Conservation (phyloP, 2,329 filamentous ascomycete species). For the Trichophyton benhamiae region DNA sequence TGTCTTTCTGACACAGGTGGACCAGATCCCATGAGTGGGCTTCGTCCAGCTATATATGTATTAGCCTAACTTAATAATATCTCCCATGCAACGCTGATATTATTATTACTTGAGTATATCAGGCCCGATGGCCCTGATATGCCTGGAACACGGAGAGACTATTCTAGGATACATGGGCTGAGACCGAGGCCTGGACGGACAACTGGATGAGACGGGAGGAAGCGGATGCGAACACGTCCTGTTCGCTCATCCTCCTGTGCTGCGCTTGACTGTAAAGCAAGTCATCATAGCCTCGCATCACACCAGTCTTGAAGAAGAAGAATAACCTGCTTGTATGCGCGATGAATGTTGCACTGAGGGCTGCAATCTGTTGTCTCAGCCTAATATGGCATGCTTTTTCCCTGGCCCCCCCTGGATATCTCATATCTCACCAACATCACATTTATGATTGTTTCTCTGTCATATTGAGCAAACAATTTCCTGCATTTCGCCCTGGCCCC, state of each 20-base stretch:
- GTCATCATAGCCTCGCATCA: background rate
- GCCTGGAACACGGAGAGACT: background rate
- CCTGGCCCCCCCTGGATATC: background rate
- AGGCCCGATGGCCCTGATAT: background rate
- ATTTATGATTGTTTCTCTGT: background rate
- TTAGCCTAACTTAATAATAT: background rate
- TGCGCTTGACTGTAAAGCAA: background rate
- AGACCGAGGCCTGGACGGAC: background rate
- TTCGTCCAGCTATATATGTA: background rate
- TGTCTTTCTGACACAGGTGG: slow-evolving; percentile 2
- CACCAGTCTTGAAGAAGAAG: background rate
- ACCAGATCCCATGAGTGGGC: background rate
- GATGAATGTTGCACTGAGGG: background rate
- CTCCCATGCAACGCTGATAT: background rate
- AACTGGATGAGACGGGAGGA: background rate
- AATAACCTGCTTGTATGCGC: background rate
- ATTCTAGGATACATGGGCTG: background rate
- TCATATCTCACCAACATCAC: background rate
- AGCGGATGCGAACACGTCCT: background rate
- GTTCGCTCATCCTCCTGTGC: background rate
- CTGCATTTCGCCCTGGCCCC: too few species aligned
- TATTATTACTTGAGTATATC: background rate
- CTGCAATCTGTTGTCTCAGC: slow-evolving; percentile 1
- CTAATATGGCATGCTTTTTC: background rate
- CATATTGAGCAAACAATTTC: background rate